phyloP scores from a whole-genome alignment of 176 grass and related monocot genomes.

The Paspalum vaginatum region DNA sequence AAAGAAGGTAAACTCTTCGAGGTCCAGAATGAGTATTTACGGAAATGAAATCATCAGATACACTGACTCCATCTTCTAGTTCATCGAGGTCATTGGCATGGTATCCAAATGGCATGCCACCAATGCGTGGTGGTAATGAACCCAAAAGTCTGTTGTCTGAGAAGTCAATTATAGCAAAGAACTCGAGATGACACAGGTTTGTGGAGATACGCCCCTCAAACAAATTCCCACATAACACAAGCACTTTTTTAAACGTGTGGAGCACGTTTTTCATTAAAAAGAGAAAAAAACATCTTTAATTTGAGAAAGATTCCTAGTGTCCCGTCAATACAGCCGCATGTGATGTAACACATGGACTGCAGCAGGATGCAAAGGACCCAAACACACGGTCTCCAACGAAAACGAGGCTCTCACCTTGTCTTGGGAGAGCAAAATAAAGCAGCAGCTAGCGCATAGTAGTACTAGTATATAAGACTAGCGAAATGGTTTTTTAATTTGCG shows the following conservation, averaged over 20 bases:
- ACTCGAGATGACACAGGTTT: background rate
- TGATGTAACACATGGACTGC: background rate
- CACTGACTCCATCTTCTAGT: too few relatives aligned
- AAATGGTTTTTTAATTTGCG: too few relatives aligned
- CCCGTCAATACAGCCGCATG: background rate
- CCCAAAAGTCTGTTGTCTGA: conserved; percentile 32
- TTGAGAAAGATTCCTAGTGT: background rate
- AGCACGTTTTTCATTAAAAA: too few relatives aligned
- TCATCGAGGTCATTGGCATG: background rate
- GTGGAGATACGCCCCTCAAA: conserved; percentile 19
- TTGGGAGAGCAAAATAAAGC: too few relatives aligned
- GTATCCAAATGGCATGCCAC: background rate
- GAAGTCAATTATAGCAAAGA: background rate
- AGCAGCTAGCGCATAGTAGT: too few relatives aligned
- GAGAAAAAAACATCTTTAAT: too few relatives aligned
- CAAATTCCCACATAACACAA: conserved; percentile 4
- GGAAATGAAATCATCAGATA: too few relatives aligned
- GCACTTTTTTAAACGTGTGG: too few relatives aligned
- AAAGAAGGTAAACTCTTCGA: background rate
- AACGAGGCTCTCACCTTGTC: background rate
- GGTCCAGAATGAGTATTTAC: background rate
- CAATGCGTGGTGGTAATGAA: conserved; percentile 34
- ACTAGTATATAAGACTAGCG: too few relatives aligned
- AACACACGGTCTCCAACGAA: background rate
- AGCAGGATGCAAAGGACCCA: background rate